Base-by-base conservation (phyloP, 2,329 filamentous ascomycete genomes). In the Anthostomella pinea region DNA sequence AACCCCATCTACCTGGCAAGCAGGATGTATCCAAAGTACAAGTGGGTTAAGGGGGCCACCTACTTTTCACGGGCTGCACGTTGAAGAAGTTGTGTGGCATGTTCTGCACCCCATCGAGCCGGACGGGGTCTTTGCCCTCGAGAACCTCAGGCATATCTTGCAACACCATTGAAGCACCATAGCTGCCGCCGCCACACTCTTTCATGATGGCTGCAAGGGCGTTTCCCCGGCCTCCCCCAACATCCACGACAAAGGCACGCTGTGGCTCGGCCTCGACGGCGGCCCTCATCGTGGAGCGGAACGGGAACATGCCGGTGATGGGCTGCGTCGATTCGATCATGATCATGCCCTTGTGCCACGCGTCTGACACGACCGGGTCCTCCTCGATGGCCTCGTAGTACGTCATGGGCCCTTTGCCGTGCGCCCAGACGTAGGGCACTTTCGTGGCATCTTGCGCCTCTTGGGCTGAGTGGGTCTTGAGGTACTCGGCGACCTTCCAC, bases 61-160 rank as follows among this genome's bases (percentile, higher is more conserved):
- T n/a, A n/a, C n/a, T n/a, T n/a, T n/a, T n/a, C n/a, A n/a, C n/a
- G n/a, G n/a, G n/a, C n/a, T n/a, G n/a, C n/a, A n/a, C n/a, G n/a
- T n/a, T n/a, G n/a, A n/a, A n/a, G n/a, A n/a, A n/a, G n/a, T n/a
- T n/a, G n/a, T n/a, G n/a, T n/a, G n/a, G n/a, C n/a, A n/a, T n/a
- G n/a, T n/a, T n/a, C n/a, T n/a, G n/a, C n/a, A n/a, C n/a, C n/a
- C n/a, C n/a, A n/a, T n/a, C n/a, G n/a, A n/a, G n/a, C n/a, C n/a
- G n/a, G n/a, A 40, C 38, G 0, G 38, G 27, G 10, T 40, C 38
- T 2, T 22, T 9, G 49, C 61, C 10, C 51, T 59, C 51, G 14
- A 64, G 54, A 13, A 64, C 60, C n/a, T 52, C 48, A 2, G 57
- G 49, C 9, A 64, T 40, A n/a, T 64, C 61, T 26, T 64, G 60